phyloP scores from a whole-genome alignment of 2,329 filamentous ascomycete species.

The Biscogniauxia marginata region DNA sequence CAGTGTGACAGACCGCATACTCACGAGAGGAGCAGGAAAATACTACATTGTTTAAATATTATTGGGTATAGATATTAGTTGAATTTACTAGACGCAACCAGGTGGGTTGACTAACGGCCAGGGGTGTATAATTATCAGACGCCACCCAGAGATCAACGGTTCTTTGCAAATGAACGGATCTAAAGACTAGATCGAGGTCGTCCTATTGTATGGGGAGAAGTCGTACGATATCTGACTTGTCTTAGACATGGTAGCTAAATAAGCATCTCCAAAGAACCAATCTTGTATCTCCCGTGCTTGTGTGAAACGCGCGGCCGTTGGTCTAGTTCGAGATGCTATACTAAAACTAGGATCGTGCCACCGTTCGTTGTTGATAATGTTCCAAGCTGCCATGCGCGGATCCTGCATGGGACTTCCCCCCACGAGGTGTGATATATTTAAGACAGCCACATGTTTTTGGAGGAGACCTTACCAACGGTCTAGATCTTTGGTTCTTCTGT shows the following conservation, averaged over 20 bases:
- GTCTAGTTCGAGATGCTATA: neutral
- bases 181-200: too few species aligned
- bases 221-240: too few species aligned
- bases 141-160: too few species aligned
- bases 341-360: neutral
- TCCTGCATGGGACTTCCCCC: neutral
- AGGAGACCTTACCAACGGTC: neutral
- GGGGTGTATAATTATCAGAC: too few species aligned
- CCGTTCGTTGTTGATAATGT: neutral
- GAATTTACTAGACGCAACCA: too few species aligned
- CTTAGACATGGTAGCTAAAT: neutral
- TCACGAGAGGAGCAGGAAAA: too few species aligned
- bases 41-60: too few species aligned
- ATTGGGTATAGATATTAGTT: too few species aligned
- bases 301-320: neutral
- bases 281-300: neutral
- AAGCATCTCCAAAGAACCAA: neutral
- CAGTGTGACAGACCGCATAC: too few species aligned
- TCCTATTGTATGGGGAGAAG: too few species aligned
- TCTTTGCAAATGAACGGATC: too few species aligned
- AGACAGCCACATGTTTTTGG: neutral
- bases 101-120: too few species aligned
- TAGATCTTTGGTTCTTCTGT: neutral
- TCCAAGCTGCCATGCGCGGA: neutral
- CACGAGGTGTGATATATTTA: neutral